Evolutionary conservation across 768 basidiomycete species (phyloP).

Genomic region (Paxillus ammoniavirescens): DNA sequence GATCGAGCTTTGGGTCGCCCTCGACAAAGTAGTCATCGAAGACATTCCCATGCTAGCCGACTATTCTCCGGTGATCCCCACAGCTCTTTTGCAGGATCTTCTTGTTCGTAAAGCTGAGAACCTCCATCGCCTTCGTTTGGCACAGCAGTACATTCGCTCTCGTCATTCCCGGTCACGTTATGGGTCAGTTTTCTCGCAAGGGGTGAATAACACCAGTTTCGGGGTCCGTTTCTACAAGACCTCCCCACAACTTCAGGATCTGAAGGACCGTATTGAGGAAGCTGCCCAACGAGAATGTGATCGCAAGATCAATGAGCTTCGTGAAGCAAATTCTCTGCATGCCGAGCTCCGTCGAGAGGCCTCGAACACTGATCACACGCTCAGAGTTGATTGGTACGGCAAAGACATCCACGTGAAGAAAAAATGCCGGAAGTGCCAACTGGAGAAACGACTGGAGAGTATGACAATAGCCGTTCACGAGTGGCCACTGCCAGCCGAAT

Average conservation of each 20-base stretch:
- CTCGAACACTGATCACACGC: constrained; percentile 3
- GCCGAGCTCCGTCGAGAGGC: constrained; percentile 10
- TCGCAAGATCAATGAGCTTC: constrained; percentile 30
- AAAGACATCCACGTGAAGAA: background rate
- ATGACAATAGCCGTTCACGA: constrained; percentile 40
- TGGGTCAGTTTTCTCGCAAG: constrained; percentile 34
- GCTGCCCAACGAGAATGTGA: constrained; percentile 18
- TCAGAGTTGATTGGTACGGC: constrained; percentile 1
- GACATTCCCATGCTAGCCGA: constrained; percentile 26
- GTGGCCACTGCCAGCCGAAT: constrained; percentile 42
- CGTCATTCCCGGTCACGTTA: constrained; percentile 24
- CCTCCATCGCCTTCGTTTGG: constrained; percentile 25
- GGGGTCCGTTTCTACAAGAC: constrained; percentile 34
- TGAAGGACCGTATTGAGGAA: constrained; percentile 31
- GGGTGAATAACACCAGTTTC: constrained; percentile 22
- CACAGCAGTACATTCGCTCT: constrained; percentile 31
- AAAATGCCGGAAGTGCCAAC: constrained; percentile 30
- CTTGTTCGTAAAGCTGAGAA: constrained; percentile 27
- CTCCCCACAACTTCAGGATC: constrained; percentile 19
- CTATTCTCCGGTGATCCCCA: constrained; percentile 35
- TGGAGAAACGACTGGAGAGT: constrained; percentile 11
- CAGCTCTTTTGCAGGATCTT: constrained; percentile 22
- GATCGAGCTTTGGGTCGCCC: constrained; percentile 37
- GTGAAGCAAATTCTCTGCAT: constrained; percentile 20
- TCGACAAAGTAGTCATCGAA: constrained; percentile 26